Conservation (phyloP, 2,329 filamentous ascomycete genomes). For the Diaporthe longicolla region DNA sequence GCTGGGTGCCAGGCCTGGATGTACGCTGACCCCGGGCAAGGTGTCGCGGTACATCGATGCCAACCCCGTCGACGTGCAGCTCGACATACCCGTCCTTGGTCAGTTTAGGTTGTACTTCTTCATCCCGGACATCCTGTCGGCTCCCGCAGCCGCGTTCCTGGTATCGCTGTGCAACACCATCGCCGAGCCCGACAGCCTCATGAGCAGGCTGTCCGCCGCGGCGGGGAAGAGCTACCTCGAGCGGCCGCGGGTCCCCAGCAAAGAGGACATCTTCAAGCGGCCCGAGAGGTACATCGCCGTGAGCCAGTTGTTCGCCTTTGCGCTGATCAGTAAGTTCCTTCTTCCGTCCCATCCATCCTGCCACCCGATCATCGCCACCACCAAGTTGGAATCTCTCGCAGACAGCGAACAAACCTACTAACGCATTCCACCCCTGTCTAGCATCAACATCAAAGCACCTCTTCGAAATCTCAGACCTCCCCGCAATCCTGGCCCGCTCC, state of each 20-base stretch:
- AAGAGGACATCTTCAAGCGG: constrained; percentile 75
- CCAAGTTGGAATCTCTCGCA: not conserved
- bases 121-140: constrained; percentile 41
- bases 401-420: no score
- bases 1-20: constrained; percentile 45
- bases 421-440: constrained; percentile 41
- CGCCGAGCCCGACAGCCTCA: constrained; percentile 64
- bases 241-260: constrained; percentile 68
- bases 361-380: no score
- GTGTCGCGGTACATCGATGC: constrained; percentile 67
- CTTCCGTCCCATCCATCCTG: not conserved
- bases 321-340: constrained; percentile 71
- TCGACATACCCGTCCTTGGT: constrained; percentile 67
- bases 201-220: constrained; percentile 71
- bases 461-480: constrained; percentile 77
- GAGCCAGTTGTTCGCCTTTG: constrained; percentile 79
- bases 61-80: constrained; percentile 67
- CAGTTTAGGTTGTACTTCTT: constrained; percentile 69
- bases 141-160: constrained; percentile 39
- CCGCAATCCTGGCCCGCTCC: constrained; percentile 72
- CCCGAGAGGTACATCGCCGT: constrained; percentile 78
- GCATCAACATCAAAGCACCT: constrained; percentile 72
- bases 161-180: constrained; percentile 62
- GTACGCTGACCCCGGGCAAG: constrained; percentile 60
- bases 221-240: constrained; percentile 73